Base-by-base conservation (phyloP, 2,329 filamentous ascomycete species). In the Fusarium acutatum region DNA sequence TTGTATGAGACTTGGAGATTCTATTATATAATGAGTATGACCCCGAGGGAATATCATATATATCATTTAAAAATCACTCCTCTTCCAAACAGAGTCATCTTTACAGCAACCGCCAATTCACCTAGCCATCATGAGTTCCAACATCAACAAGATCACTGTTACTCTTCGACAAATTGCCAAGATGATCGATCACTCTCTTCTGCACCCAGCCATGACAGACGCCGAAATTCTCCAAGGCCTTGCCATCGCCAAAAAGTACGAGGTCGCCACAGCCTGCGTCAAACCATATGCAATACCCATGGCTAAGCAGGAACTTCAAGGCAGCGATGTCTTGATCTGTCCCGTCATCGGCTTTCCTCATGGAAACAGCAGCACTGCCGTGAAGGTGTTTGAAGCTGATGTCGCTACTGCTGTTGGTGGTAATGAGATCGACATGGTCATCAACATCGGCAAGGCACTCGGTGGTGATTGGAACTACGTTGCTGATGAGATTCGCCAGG, bases 121-220 rank as follows among this genome's bases (percentile, higher is more conserved):
- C 3, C 37, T 37, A 0, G 2, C 0, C 34, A 8, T 13, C 57
- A 60, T 60, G 57, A 12, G 7, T 30, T 18, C 35, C 35, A 41
- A 54, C 18, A 12, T 28, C 13, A 54, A 60, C 14, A 7, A 64
- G 2, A 64, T 87, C 71, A 81, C 74, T 3, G 82, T 87, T n/a
- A 84, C 85, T 26, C 78, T 87, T 1, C 70, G 78, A 38, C 82
- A 87, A 66, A 78, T 90, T 60, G 86, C 87, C 71, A 87, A 87
- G 72, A 83, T 84, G 80, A 90, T 91, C 72, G 89, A 91, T 72
- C 89, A 91, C 79, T 90, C 88, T 18, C 84, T 91, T 22, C 83
- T 91, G 2, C 88, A 90, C 74, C 90, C 89, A 9, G 89, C 88
- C 59, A 86, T 91, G 83, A 90, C 89, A 13, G 88, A 91, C 75